Conservation (phyloP, 305 asterid species). For the Rubia peregrina region DNA sequence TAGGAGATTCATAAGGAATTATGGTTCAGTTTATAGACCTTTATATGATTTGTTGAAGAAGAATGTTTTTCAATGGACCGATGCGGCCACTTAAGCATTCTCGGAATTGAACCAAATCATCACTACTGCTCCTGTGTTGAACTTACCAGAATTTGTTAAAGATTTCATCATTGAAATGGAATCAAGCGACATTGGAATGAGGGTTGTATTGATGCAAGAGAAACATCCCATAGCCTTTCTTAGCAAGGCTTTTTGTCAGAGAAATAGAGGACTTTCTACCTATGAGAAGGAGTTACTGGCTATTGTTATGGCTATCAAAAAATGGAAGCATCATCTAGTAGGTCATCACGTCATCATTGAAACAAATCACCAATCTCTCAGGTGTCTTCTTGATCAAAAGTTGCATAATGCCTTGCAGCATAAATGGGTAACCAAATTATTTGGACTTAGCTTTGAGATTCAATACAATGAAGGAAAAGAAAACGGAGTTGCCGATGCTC, state of each 20-base stretch:
- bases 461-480: background rate
- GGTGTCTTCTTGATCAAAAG: background rate
- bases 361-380: conserved; percentile 1
- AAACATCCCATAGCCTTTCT: background rate
- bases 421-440: conserved; percentile 9
- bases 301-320: background rate
- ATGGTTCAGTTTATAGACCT: background rate
- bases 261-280: background rate
- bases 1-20: background rate
- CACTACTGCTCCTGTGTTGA: background rate
- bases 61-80: background rate
- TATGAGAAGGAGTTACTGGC: background rate
- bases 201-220: background rate
- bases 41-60: background rate
- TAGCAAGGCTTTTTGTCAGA: background rate
- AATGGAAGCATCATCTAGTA: background rate
- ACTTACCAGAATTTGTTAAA: background rate
- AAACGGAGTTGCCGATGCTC: conserved; percentile 4
- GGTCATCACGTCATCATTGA: background rate
- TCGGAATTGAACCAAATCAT: background rate
- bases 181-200: background rate
- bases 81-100: background rate
- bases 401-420: background rate
- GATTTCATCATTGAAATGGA: background rate
- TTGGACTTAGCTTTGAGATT: conserved; percentile 16